These are phyloP conservation scores for Leccinum subgranulosum DNA, from an alignment of 768 basidiomycete species.

Conservation along the genomic window DNA sequence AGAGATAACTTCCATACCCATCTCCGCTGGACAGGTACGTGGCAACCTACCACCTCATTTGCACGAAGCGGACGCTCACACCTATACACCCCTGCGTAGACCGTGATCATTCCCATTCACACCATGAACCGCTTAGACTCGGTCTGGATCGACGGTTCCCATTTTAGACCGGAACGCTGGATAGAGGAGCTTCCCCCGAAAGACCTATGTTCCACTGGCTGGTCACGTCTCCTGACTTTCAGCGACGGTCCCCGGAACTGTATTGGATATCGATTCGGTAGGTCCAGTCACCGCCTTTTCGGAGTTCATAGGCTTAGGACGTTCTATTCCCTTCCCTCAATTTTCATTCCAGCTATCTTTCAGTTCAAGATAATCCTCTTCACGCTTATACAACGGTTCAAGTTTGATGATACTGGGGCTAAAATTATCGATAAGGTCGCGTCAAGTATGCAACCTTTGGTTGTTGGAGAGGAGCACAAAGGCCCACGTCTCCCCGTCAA, in stretches of 20 bases:
- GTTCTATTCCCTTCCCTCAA: neutral
- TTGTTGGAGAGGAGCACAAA: slow-evolving; percentile 3
- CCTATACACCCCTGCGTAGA: neutral
- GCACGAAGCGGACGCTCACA: neutral
- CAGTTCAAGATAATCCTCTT: slow-evolving; percentile 6
- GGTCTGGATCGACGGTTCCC: neutral
- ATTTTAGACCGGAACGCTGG: slow-evolving; percentile 3
- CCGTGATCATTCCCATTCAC: slow-evolving; percentile 1
- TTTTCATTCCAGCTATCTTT: neutral
- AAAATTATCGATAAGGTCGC: neutral
- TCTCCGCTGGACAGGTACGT: slow-evolving; percentile 7
- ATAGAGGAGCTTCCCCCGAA: neutral
- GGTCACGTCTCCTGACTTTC: slow-evolving; percentile 6
- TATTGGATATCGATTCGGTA: slow-evolving; percentile 6
- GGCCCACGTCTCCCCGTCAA: slow-evolving; percentile 4
- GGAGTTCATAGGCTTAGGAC: neutral
- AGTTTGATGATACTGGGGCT: neutral
- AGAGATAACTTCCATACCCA: neutral
- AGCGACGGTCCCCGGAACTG: slow-evolving; percentile 7
- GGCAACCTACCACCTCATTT: neutral
- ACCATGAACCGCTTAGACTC: slow-evolving; percentile 4
- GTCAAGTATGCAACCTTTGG: slow-evolving; percentile 8
- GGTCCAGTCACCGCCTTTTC: neutral
- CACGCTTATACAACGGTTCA: neutral
- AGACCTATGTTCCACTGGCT: slow-evolving; percentile 3